Evolutionary conservation across 2,329 filamentous ascomycete species (phyloP).

Genomic region (Trichophyton equinum): DNA sequence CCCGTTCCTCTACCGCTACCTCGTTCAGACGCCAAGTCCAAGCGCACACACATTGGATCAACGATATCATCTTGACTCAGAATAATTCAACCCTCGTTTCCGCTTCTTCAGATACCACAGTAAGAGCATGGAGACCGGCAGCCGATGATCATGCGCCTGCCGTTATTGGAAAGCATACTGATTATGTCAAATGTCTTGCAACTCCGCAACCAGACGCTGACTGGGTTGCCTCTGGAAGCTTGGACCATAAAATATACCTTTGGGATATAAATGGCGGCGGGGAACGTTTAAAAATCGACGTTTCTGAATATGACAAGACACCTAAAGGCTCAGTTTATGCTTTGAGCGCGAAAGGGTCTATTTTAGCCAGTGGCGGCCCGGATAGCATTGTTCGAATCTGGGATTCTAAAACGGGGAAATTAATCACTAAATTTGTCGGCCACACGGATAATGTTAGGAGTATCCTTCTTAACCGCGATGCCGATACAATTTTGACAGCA

Average conservation of each 20-base stretch:
- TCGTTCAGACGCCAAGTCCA: constrained; percentile 52
- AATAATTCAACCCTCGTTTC: constrained; percentile 70
- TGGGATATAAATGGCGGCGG: constrained; percentile 89
- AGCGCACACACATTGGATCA: constrained; percentile 93
- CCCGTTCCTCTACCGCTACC: constrained; percentile 29
- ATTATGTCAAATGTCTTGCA: constrained; percentile 92
- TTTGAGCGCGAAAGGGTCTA: constrained; percentile 61
- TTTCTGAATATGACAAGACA: constrained; percentile 55
- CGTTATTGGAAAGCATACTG: constrained; percentile 81
- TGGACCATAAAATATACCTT: constrained; percentile 81
- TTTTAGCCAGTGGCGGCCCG: constrained; percentile 84
- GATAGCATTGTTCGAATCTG: constrained; percentile 88
- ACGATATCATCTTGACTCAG: constrained; percentile 73
- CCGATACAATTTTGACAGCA: constrained; percentile 83
- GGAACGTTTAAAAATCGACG: constrained; percentile 72
- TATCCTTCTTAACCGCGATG: constrained; percentile 76
- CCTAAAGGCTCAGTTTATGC: constrained; percentile 96
- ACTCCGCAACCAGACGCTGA: constrained; percentile 57
- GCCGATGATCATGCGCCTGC: constrained; percentile 50
- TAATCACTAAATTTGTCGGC: constrained; percentile 90
- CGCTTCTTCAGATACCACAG: constrained; percentile 83
- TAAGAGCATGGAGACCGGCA: constrained; percentile 80
- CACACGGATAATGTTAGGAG: constrained; percentile 91
- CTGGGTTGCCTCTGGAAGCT: constrained; percentile 88
- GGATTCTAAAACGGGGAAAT: constrained; percentile 78